These are phyloP conservation scores for Rhynchosporium graminicola DNA, from an alignment of 2,329 filamentous ascomycete genomes.

Conservation along the genomic window DNA sequence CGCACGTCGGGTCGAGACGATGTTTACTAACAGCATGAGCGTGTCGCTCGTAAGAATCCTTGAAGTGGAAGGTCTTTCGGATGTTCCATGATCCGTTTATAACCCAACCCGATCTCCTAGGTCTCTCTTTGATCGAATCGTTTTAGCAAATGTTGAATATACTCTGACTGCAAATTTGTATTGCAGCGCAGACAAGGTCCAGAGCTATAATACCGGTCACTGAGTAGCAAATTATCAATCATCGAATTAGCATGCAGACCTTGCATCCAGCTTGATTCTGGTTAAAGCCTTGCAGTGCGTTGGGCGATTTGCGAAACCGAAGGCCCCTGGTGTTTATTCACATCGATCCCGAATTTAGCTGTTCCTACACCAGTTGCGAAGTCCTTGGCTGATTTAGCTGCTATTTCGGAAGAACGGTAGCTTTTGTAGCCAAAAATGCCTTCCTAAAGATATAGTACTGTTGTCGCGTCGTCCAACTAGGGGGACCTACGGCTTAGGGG, in stretches of 20 bases:
- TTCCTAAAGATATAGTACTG: neutral
- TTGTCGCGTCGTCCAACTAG: no score
- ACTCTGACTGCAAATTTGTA: no score
- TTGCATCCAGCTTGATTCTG: no score
- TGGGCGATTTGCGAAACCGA: neutral
- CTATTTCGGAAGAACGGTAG: neutral
- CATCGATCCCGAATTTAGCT: neutral
- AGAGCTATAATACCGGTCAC: neutral
- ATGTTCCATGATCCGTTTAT: conserved; percentile 18
- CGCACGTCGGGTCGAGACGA: neutral
- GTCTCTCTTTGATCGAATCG: neutral
- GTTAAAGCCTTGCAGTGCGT: neutral
- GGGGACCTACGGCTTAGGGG: neutral
- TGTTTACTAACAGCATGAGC: neutral
- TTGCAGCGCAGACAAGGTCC: no score
- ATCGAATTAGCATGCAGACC: neutral
- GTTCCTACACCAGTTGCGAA: neutral
- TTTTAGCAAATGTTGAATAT: no score
- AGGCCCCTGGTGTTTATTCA: neutral
- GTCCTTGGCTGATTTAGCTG: neutral
- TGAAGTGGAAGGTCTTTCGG: conserved; percentile 12
- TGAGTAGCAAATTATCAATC: neutral
- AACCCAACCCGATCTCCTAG: conserved; percentile 1
- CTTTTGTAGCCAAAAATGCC: neutral
- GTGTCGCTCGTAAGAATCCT: neutral